A percentile compares a stretch with the other conserved stretches of the same genome.
Evolutionary conservation across 1,139 yeast species (phyloP).

Genomic region (Arxiozyma telluris): DNA sequence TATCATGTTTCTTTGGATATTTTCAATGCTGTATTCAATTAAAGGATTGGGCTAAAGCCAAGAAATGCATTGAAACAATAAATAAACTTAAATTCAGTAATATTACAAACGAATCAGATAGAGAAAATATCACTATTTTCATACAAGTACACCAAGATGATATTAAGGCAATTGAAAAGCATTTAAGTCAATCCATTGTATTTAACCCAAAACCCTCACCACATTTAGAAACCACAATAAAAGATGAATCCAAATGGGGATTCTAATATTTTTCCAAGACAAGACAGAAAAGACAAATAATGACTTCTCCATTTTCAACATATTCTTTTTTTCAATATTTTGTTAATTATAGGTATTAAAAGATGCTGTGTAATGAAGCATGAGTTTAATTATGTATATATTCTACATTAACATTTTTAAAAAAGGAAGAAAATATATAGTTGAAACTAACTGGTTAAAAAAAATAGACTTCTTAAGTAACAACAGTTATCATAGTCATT

Average conservation of each 20-base stretch:
- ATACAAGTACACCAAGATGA: not conserved
- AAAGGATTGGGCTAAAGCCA: constrained; percentile 23
- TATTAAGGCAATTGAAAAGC: not conserved
- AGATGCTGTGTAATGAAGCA: not conserved
- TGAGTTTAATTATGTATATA: not conserved
- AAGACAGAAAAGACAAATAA: too few relatives aligned
- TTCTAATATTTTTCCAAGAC: not conserved
- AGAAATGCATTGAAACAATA: constrained; percentile 14
- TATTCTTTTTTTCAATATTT: not conserved
- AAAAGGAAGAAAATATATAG: not conserved
- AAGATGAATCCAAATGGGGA: not conserved
- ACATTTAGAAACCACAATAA: not conserved
- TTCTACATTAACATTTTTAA: too few relatives aligned
- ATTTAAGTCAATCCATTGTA: not conserved
- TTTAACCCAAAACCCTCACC: not conserved
- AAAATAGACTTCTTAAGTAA: not conserved
- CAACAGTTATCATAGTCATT: not conserved
- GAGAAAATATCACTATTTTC: not conserved
- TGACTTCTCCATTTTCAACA: too few relatives aligned
- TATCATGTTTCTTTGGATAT: constrained; percentile 61
- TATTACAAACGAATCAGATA: not conserved
- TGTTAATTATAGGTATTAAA: not conserved
- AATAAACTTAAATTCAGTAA: not conserved
- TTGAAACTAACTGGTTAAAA: not conserved
- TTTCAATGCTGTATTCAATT: constrained; percentile 42